These are phyloP conservation scores for Tremella fuciformis DNA, from an alignment of 768 basidiomycete species.

Conservation along the genomic window DNA sequence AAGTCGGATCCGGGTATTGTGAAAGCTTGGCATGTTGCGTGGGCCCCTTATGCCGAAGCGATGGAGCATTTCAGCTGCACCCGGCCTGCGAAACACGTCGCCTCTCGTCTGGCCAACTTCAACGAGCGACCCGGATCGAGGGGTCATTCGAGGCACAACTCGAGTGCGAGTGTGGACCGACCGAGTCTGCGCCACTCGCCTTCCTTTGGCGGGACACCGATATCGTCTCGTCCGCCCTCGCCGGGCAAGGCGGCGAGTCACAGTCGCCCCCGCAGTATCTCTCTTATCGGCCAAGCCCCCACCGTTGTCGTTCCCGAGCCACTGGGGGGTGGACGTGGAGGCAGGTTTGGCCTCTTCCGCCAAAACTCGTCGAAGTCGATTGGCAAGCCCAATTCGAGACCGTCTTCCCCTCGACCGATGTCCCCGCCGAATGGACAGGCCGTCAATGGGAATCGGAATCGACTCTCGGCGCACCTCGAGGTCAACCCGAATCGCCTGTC, in stretches of 20 bases:
- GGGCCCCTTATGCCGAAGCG: slow-evolving; percentile 41
- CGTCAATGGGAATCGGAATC: no score
- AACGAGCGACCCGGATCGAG: no score
- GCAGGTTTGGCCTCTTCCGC: no score
- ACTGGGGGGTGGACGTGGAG: no score
- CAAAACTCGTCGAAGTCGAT: no score
- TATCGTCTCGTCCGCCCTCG: background rate
- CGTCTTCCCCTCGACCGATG: no score
- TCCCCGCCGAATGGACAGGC: no score
- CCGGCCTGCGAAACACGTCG: slow-evolving; percentile 12
- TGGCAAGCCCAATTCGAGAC: no score
- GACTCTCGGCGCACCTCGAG: no score
- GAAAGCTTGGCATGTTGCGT: slow-evolving; percentile 35
- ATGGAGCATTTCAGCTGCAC: slow-evolving; percentile 42
- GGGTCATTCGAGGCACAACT: no score
- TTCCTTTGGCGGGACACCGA: slow-evolving; percentile 12
- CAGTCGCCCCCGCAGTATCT: background rate
- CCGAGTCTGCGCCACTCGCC: slow-evolving; percentile 21
- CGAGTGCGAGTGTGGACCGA: background rate
- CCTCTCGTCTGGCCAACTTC: background rate
- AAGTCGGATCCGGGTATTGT: slow-evolving; percentile 25
- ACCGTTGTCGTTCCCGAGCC: no score
- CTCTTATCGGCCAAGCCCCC: no score
- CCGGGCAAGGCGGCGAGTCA: slow-evolving; percentile 8
- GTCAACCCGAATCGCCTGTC: slow-evolving; percentile 12